Percentiles rank a stretch among this genome's conserved stretches.
These are phyloP conservation scores for Forsythia suspensa DNA, from an alignment of 257 asterid species.

Conservation along the genomic window DNA sequence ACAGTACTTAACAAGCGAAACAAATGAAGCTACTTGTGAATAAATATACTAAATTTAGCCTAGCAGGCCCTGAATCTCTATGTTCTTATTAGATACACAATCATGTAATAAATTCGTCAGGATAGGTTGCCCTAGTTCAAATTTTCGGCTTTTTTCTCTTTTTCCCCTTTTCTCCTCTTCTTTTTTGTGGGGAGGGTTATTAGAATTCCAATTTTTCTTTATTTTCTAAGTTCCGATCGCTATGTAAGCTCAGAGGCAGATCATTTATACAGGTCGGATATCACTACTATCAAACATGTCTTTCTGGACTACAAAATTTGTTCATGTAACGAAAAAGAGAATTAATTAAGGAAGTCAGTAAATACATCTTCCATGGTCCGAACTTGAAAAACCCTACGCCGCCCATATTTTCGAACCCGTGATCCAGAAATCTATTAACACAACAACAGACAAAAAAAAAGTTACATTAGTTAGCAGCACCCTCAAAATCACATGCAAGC, in stretches of 20 bases:
- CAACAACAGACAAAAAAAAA: conserved; percentile 8
- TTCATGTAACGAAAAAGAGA: neutral
- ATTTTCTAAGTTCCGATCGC: too few species aligned
- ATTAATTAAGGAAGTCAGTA: conserved; percentile 1
- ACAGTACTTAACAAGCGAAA: neutral
- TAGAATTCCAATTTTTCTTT: neutral
- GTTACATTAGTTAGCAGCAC: neutral
- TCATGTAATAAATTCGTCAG: neutral
- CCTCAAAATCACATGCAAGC: conserved; percentile 10
- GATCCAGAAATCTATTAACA: conserved; percentile 39
- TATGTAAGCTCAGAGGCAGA: too few species aligned
- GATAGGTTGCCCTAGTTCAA: too few species aligned
- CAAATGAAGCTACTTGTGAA: neutral
- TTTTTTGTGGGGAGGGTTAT: too few species aligned
- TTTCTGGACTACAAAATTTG: neutral
- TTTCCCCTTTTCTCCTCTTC: too few species aligned
- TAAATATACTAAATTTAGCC: too few species aligned
- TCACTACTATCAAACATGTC: neutral
- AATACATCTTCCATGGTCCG: conserved; percentile 66
- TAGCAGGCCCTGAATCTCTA: neutral
- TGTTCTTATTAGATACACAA: neutral
- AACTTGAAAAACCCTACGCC: conserved; percentile 37
- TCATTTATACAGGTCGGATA: neutral
- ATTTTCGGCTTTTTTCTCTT: neutral
- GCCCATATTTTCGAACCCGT: conserved; percentile 39